Evolutionary conservation across 192 early-diverging fungal species (phyloP), one percentile per base, ranked within the genome.

Genomic region (Coemansia sp.): DNA sequence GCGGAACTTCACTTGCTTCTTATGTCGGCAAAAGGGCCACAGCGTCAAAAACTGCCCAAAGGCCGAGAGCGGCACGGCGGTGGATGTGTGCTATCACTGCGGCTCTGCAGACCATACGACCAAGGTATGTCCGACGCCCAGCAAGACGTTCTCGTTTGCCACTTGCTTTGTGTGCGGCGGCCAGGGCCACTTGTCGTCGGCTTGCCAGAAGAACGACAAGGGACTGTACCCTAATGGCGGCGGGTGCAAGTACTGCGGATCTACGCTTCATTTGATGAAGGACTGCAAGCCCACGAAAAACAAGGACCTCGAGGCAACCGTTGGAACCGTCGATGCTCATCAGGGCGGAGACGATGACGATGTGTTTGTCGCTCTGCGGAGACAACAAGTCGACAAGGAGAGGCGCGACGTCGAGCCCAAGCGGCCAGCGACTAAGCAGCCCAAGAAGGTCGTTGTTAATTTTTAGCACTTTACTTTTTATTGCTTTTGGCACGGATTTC

Each of bases 321-420:
- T 98, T 51, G 94, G 96, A 38, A 93, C 85, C 64, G 89, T 96
- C 51, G 88, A 93, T 59, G 69, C 87, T 17, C 75, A 82, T n/a
- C 94, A 98, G 76, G 94, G 94, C 51, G 94, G 91, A 46, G 96
- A 98, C 80, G 96, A 98, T 73, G 96, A 98, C 80, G 94, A 96
- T 39, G 68, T 82, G 38, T 82, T 79, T 72, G 71, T 64, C 6
- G 73, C 81, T 5, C 70, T 84, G 36, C 69, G 48, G 42, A 68
- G 58, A 38, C 63, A 73, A 60, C 81, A 84, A 48, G 55, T 67
- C 23, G 81, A 75, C 65, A 74, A 72, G 60, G 55, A 51, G 36
- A 76, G 63, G 55, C 58, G 44, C 6, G 60, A 48, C 9, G 12
- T 37, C 1, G 57, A 39, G 29, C 60, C 50, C 38, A 59, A 67